Evolutionary conservation across 176 grass and related monocot genomes (phyloP), one percentile per base, ranked within the genome.

Genomic region (Elaeis guineensis): DNA sequence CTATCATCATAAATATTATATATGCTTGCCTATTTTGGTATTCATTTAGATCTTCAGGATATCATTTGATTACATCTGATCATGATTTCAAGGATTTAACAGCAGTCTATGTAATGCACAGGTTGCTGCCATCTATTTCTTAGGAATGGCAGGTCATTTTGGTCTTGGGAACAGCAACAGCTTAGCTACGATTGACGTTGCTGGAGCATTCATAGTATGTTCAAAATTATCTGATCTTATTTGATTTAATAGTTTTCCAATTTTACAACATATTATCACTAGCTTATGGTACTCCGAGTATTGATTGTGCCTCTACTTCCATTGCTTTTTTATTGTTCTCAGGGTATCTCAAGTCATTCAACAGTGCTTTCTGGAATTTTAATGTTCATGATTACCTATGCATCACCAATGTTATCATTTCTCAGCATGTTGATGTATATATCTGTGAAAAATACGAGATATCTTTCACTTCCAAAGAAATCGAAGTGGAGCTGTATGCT

Each of bases 151-250:
- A 3, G 84, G 93, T 51, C 81, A 97, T 80, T 91, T 89, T 83
- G 73, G 87, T 65, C 83, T 97, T 79, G 87, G 93, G 53, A 97
- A 97, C 63, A 97, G 78, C 54, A 89, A 97, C 78, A 97, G 62
- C 57, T 84, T 97, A 17, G 79, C 87, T 64, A 91, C 83, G 76
- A 85, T 97, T 66, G 87, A 97, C 73, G 87, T 97, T 72, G 87
- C 81, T 50, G 81, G 93, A 74, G 84, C 87, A 55, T 97, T 97
- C 73, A 91, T 97, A 69, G 93, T 97, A 83, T 44, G 11, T 44
- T 44, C 35, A 44, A 44, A 44, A 44, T 44, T 44, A 44, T 12
- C 35, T 44, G 35, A 44, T 2, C 35, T 44, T 44, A 44, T 44
- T 35, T 44, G 35, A 44, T 44, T 44, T 44, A 14, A 44, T 44